phyloP scores from a whole-genome alignment of 495 filamentous ascomycete genomes.

The Aspergillus baeticus region DNA sequence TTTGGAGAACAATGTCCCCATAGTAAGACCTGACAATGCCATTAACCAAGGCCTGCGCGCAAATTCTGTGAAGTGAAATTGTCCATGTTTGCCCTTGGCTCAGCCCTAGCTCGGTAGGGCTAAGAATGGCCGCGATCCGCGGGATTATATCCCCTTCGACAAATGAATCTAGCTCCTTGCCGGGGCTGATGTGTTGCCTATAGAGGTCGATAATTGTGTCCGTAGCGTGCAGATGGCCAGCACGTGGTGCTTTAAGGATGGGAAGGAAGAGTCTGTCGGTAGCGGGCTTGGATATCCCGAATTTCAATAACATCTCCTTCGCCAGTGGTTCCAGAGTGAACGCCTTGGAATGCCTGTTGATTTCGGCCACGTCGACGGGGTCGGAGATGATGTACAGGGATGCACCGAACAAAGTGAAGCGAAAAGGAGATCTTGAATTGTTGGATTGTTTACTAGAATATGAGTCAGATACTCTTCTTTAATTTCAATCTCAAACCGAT shows the following conservation, averaged over 20 bases:
- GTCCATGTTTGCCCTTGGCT: not conserved
- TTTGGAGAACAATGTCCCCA: slow-evolving; percentile 21
- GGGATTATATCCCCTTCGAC: not conserved
- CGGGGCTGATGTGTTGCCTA: slow-evolving; percentile 4
- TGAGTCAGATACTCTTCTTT: not conserved
- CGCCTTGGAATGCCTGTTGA: slow-evolving; percentile 17
- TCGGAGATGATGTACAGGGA: slow-evolving; percentile 21
- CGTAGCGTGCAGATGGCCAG: not conserved
- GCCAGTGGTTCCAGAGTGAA: slow-evolving; percentile 15
- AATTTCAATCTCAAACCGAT: too few species aligned
- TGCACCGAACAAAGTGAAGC: slow-evolving; percentile 19
- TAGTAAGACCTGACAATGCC: slow-evolving; percentile 22
- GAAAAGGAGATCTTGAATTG: slow-evolving; percentile 16
- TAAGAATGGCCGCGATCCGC: not conserved
- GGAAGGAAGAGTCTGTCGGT: not conserved
- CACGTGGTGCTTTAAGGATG: not conserved
- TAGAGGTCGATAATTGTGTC: slow-evolving; percentile 3
- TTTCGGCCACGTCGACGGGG: slow-evolving; percentile 17
- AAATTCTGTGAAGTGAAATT: slow-evolving; percentile 17
- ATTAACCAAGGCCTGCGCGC: slow-evolving; percentile 16
- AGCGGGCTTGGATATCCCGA: not conserved
- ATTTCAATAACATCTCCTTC: slow-evolving; percentile 1
- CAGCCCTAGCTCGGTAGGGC: not conserved
- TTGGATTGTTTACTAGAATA: slow-evolving; percentile 1
- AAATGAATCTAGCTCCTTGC: slow-evolving; percentile 2